phyloP scores from a whole-genome alignment of 345 rosid genomes.

The Pelargonium nanum region DNA sequence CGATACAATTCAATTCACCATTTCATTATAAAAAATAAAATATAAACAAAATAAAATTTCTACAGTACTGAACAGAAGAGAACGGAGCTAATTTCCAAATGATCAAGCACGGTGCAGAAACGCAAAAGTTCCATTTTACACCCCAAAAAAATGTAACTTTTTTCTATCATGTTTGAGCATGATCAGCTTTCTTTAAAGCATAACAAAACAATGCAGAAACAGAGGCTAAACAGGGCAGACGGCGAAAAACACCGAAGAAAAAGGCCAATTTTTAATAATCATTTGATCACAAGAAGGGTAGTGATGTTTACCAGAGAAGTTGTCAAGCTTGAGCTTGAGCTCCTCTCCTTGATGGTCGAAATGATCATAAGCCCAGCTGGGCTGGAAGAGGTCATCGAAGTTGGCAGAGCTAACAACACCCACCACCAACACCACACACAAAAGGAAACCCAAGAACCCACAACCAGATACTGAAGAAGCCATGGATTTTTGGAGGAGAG shows the following conservation, averaged over 20 bases:
- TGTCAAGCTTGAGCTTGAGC: slow-evolving; percentile 82
- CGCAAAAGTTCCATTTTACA: too few relatives aligned
- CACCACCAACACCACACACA: slow-evolving; percentile 27
- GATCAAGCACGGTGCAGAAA: too few relatives aligned
- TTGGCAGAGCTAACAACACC: slow-evolving; percentile 34
- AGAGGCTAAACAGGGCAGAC: not conserved
- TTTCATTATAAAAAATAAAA: not conserved
- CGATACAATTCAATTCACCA: not conserved
- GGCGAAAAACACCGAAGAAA: not conserved
- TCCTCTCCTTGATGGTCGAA: slow-evolving; percentile 65
- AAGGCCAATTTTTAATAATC: not conserved
- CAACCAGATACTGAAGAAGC: slow-evolving; percentile 9
- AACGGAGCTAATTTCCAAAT: too few relatives aligned
- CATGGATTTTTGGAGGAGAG: slow-evolving; percentile 20
- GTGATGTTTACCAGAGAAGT: slow-evolving; percentile 51
- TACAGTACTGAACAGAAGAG: too few relatives aligned
- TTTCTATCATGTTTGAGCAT: too few relatives aligned
- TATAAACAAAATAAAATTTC: too few relatives aligned
- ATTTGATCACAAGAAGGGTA: too few relatives aligned
- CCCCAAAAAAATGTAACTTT: too few relatives aligned
- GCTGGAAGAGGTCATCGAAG: slow-evolving; percentile 71
- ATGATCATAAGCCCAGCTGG: slow-evolving; percentile 89
- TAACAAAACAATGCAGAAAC: not conserved
- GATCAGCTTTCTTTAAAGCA: not conserved
- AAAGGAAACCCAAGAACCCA: slow-evolving; percentile 21